Conservation (phyloP, 129 eudicot genomes). For the Flaveria brownii region DNA sequence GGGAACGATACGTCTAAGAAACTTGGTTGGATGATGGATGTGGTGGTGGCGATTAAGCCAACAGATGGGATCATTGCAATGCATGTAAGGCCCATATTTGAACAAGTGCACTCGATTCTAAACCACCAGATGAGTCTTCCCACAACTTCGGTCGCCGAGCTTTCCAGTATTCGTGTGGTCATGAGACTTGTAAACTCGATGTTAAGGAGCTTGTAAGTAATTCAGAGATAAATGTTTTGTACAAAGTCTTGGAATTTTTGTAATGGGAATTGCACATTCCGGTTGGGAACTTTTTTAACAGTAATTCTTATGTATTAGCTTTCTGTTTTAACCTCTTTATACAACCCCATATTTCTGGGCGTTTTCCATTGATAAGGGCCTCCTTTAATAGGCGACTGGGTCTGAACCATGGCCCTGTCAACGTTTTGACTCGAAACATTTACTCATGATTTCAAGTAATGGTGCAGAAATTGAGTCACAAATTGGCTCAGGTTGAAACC, state of each 20-base stretch:
- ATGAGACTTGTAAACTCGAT: constrained; percentile 71
- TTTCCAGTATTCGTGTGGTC: constrained; percentile 66
- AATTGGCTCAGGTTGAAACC: no score
- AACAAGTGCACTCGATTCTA: constrained; percentile 84
- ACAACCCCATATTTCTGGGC: background rate
- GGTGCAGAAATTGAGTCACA: no score
- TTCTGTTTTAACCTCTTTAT: background rate
- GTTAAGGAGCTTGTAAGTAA: constrained; percentile 66
- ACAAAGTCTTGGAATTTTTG: constrained; percentile 39
- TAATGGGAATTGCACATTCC: constrained; percentile 18
- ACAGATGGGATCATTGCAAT: constrained; percentile 70
- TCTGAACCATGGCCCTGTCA: background rate
- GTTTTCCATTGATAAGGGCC: background rate
- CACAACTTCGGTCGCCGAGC: constrained; percentile 53
- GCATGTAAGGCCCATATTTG: constrained; percentile 89
- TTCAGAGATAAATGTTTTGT: constrained; percentile 30
- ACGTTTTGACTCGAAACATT: background rate
- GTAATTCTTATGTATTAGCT: background rate
- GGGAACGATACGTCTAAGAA: constrained; percentile 63
- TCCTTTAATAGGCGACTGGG: background rate
- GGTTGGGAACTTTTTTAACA: background rate
- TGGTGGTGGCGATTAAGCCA: constrained; percentile 76
- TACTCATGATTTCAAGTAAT: background rate
- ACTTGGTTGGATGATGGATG: constrained; percentile 85
- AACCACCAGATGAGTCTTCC: constrained; percentile 68